These are phyloP conservation scores for Talaromyces sp. DNA, from an alignment of 2,329 filamentous ascomycete species.

Conservation along the genomic window DNA sequence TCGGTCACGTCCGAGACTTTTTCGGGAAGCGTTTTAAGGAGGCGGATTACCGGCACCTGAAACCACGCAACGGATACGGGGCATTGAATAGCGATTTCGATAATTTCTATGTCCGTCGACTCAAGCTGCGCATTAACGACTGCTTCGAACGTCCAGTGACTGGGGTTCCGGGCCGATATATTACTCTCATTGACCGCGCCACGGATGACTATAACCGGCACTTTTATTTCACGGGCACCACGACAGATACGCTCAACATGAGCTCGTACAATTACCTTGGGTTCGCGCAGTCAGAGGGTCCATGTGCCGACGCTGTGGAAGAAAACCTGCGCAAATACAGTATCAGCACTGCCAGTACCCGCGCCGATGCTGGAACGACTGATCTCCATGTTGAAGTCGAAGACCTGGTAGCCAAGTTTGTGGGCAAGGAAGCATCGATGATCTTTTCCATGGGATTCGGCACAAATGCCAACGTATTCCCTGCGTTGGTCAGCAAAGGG, in stretches of 20 bases:
- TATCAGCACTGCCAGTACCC: constrained; percentile 72
- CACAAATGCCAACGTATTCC: constrained; percentile 90
- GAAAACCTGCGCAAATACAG: constrained; percentile 79
- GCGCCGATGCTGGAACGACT: constrained; percentile 76
- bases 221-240: constrained; percentile 83
- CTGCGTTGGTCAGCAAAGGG: constrained; percentile 85
- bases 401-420: constrained; percentile 79
- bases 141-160: constrained; percentile 91
- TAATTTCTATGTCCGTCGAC: constrained; percentile 89
- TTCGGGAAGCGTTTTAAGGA: constrained; percentile 94
- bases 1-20: constrained; percentile 93
- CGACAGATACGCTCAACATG: constrained; percentile 94
- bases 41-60: constrained; percentile 78
- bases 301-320: constrained; percentile 90
- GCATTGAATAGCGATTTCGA: constrained; percentile 97
- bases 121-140: constrained; percentile 94
- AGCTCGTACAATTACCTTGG: constrained; percentile 99
- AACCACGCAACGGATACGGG: constrained; percentile 80
- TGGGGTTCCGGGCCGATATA: constrained; percentile 88
- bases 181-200: constrained; percentile 84
- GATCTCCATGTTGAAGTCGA: constrained; percentile 88
- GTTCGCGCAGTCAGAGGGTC: constrained; percentile 94
- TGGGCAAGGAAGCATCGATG: constrained; percentile 91
- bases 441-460: constrained; percentile 99
- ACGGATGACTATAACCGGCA: constrained; percentile 88